Base-by-base conservation (phyloP, 1,139 yeast species). In the Debaryomyces coudertii region DNA sequence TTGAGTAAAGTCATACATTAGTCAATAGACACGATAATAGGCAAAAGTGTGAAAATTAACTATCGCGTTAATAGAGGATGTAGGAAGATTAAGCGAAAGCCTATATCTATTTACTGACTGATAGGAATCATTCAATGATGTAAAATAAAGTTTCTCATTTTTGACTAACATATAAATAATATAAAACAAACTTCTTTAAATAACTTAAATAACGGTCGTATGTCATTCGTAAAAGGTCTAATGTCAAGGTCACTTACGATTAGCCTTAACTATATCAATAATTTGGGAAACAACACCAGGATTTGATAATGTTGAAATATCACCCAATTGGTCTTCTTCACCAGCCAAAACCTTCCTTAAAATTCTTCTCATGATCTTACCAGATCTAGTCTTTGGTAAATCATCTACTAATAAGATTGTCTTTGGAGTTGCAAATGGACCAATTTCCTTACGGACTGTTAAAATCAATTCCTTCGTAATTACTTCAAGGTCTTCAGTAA, bases 391-490 rank as follows among this genome's bases (percentile, higher is more conserved):
- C 76, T 86, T 86, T 62, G 93, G 93, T 61, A 86, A 79, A 60
- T 86, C 93, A 57, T 84, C 86, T 47, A 86, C 89, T 48, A 86
- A 68, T 48, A 85, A 73, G 55, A 85, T 83, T 55, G 82, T 65
- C 68, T 86, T 86, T 44, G 93, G 93, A 30, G 93, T 89, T 27
- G 93, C 93, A 66, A 86, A 86, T 43, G 93, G 92, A 22, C 93
- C 93, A 61, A 86, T 86, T 65, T 85, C 92, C 62, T 83, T 84
- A 62, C 93, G 75, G 31, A 86, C 92, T 15, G 90, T 84, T 57
- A 85, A 67, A 47, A 85, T 74, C 62, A 86, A 74, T 63, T 84
- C 90, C 63, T 83, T 85, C 64, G 84, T 84, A 55, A 82, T 71
- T n/a, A 77, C 76, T 36, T 74, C 80, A 46, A 73, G 55, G 49